Evolutionary conservation across 2,329 filamentous ascomycete genomes (phyloP), one percentile per base, ranked within the genome.

Genomic region (Blumeria graminis): DNA sequence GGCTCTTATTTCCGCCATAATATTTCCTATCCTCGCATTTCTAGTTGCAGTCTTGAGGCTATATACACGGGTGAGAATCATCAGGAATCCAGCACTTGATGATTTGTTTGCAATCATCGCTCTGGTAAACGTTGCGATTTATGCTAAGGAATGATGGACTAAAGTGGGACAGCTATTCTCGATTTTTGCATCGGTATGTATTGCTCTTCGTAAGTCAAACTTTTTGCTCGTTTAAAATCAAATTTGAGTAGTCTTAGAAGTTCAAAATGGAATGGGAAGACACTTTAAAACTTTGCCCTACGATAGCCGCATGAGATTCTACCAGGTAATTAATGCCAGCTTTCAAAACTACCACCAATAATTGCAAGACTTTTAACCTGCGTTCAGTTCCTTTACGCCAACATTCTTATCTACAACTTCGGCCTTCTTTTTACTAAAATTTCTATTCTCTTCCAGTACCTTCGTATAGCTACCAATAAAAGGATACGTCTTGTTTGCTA

Each of bases 361-460:
- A 18, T 28, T 28, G n/a, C 8, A 2, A 16, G 3, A 8, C 1
- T 51, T 51, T 51, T 51, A 34, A 51, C 32, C 34, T 33, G 14
- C 14, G 10, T 11, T 34, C 14, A 56, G 39, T 48, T 18, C 3
- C 39, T 58, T 22, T 58, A 45, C 32, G 46, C 55, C 35, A 45
- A 38, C 16, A 58, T 58, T 33, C n/a, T 58, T 14, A 55, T 43
- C 14, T 59, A 59, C 53, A 59, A 57, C 38, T 38, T 48, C 53
- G 38, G 56, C 28, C 48, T 56, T 16, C 39, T 51, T 36, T 57
- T 58, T 43, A 58, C 45, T 28, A 59, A 59, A 56, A 16, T 56
- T 13, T 57, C 58, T 11, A 59, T 59, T 38, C 48, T 59, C 8
- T 51, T 56, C 9, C 55, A 56, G 36, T 57, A 59, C 39, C 56